Conservation (phyloP, 768 basidiomycete species). For the Hypsizygus marmoreus region DNA sequence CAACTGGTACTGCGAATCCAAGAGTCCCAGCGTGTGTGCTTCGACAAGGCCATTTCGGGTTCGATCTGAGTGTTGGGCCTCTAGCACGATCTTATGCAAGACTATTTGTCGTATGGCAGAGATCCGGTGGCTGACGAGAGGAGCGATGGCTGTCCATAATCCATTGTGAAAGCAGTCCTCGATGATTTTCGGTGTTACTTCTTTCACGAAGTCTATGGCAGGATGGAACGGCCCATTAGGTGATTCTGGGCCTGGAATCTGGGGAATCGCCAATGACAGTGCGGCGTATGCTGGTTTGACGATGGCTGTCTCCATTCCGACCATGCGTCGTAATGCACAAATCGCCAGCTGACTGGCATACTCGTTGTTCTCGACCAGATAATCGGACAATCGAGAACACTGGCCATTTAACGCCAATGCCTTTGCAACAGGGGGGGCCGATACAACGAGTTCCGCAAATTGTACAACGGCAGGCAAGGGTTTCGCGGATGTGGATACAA, state of each 20-base stretch:
- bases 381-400: conserved; percentile 15
- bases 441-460: conserved; percentile 14
- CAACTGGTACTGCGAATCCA: conserved; percentile 16
- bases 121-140: conserved; percentile 18
- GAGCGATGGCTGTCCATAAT: conserved; percentile 13
- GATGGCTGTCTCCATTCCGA: conserved; percentile 14
- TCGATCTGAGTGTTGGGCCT: conserved; percentile 17
- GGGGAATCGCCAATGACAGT: conserved; percentile 11
- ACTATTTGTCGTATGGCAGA: conserved; percentile 13
- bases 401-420: conserved; percentile 18
- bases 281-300: conserved; percentile 19
- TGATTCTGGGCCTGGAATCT: conserved; percentile 11
- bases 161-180: conserved; percentile 20
- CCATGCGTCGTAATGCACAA: conserved; percentile 18
- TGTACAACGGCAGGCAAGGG: conserved; percentile 11
- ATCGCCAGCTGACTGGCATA: conserved; percentile 16
- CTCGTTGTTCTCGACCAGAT: conserved; percentile 14
- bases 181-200: conserved; percentile 20
- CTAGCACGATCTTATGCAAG: conserved; percentile 15
- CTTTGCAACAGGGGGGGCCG: conserved; percentile 18
- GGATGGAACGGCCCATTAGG: conserved; percentile 10
- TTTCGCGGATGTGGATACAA: conserved; percentile 12
- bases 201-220: conserved; percentile 14
- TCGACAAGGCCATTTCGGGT: conserved; percentile 19
- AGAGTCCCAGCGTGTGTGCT: conserved; percentile 12